Base-by-base conservation (phyloP, 495 filamentous ascomycete species). In the Rhypophila decipiens region DNA sequence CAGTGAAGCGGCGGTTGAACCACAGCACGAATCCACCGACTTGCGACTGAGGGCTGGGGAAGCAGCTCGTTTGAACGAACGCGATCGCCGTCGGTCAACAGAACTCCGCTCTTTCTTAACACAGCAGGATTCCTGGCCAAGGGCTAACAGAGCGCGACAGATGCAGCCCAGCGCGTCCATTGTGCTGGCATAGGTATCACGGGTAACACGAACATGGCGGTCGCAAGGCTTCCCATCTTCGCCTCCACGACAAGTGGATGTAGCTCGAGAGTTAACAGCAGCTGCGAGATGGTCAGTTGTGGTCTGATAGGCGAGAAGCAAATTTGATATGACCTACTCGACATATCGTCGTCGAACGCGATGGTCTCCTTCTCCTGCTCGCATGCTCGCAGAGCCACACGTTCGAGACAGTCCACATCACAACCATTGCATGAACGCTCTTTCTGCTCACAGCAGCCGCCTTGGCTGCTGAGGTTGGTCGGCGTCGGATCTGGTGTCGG, bases 121-220 rank as follows among this genome's bases (percentile, higher is more conserved):
- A 48, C 77, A 80, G 56, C 77, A 80, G 5, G 72, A 66, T 49
- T 79, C 74, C 34, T 75, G 61, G 12, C 74, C 73, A 38, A 77
- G 63, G 23, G 75, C 73, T 29, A 78, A 40, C 3, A 80, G 59
- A 34, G 73, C 69, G 24, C 74, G 68, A 53, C 75, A 80, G 44
- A 79, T 74, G 59, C 75, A 80, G 8, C 77, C 77, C 13, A 78
- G 52, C 17, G 73, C 69, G 39, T 69, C 53, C 7, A 78, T 63
- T 15, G 51, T 75, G 33, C 59, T 57, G 1, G 53, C 62, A 47
- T 74, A 78, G 13, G 42, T 51, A 12, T 59, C 51, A 27, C 56
- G 67, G 8, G 64, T 59, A 17, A 61, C 58, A 24, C 51, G 62
- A 9, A 49, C 42, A 51, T 70, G 66, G 11, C 62, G 12, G 27